These are phyloP conservation scores for Blastobotrys mokoenaii DNA, from an alignment of 805 yeast genomes.

Conservation along the genomic window DNA sequence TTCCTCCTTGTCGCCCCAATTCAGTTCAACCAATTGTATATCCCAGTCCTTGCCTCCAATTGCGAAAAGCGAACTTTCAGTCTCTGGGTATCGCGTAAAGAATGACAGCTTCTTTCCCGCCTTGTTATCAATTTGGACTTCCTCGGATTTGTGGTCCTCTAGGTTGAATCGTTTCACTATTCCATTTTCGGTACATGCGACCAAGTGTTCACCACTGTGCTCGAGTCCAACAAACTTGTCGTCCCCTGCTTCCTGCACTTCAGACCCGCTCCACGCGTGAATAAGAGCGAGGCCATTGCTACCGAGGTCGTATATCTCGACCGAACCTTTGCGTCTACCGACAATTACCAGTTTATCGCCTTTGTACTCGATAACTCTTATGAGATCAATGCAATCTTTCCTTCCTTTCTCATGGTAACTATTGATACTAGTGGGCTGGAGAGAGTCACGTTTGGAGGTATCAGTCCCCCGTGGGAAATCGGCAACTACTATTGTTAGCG, in stretches of 20 bases:
- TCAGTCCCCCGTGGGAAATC: constrained; percentile 63
- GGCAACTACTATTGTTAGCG: constrained; percentile 34
- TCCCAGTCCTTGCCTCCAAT: constrained; percentile 84
- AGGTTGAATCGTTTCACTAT: constrained; percentile 21
- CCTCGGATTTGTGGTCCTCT: constrained; percentile 15
- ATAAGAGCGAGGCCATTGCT: too few species aligned
- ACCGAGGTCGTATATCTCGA: constrained; percentile 16
- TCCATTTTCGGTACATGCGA: constrained; percentile 30
- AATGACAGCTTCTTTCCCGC: constrained; percentile 4
- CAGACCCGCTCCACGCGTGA: too few species aligned
- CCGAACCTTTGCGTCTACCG: constrained; percentile 14
- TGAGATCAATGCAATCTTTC: constrained; percentile 26
- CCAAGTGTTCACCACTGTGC: constrained; percentile 10
- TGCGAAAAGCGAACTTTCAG: constrained; percentile 42
- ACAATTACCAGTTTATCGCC: constrained; percentile 7
- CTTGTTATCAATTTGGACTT: not conserved
- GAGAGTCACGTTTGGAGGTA: constrained; percentile 61
- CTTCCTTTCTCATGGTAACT: constrained; percentile 35
- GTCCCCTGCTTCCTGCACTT: constrained; percentile 9
- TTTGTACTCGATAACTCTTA: constrained; percentile 3
- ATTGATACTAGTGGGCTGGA: constrained; percentile 51
- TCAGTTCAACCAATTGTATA: constrained; percentile 35
- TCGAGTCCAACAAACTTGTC: constrained; percentile 15
- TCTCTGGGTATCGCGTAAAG: constrained; percentile 2
- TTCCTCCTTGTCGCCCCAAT: constrained; percentile 26